Base-by-base conservation (phyloP, 2,329 filamentous ascomycete genomes). In the Aciculosporium take region DNA sequence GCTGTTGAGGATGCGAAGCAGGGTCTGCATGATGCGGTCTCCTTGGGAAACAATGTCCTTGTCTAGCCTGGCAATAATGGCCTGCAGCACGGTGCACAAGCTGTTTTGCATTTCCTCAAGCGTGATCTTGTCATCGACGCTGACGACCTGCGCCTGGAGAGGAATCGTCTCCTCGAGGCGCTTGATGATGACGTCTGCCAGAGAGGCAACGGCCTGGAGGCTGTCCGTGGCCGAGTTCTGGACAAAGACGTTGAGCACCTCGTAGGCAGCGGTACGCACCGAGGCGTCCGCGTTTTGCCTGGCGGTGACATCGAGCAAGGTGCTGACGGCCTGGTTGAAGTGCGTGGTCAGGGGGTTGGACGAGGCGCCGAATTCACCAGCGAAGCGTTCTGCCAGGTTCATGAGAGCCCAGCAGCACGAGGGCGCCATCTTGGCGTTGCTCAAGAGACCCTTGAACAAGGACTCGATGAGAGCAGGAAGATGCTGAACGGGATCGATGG, bases 391-490 rank as follows among this genome's bases (percentile, higher is more conserved):
- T 9, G 91, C 89, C 57, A 98, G 68, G 65, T 96, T 98, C 85
- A 98, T 96, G 51, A 98, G 68, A 25, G 91, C 88, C 91, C 93
- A 95, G 68, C 91, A 98, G 77, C 91, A 96, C 24, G 91, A 98
- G 42, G 86, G 80, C 25, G 89, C 91, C 80, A 98, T 98, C 75
- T 94, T 95, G 45, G 87, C 82, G 59, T 83, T 91, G 66, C 84
- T 89, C 45, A 85, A 78, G 45, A 98, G 73, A 39, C 89, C 91
- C 51, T 80, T 78, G 68, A 98, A 98, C 8, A 98, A 75, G 31
- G 88, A 84, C 43, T 79, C 76, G 55, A 98, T 89, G 47, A 98
- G 71, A 17, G 82, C 77, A 48, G 87, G 83, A 5, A 98, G 74
- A 58, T 95, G 86, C 48, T 79, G 71, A 51, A 74, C 69, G 31